These are phyloP conservation scores for Metschnikowia reukaufii DNA, from an alignment of 805 yeast species.

Conservation along the genomic window DNA sequence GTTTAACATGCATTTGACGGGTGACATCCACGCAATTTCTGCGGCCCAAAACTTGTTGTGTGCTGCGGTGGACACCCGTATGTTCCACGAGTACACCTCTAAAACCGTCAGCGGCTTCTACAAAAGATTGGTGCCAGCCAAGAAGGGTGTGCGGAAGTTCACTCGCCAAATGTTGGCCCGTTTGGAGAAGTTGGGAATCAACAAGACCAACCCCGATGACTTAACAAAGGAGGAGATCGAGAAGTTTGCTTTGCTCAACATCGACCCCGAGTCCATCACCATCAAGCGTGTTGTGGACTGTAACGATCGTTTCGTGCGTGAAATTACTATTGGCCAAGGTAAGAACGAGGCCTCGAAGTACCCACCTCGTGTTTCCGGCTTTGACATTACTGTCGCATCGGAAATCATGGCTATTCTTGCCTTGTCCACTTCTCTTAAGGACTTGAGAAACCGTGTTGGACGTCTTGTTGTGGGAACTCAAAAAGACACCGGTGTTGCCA, in stretches of 20 bases:
- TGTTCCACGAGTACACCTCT: constrained; percentile 91
- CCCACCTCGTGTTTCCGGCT: constrained; percentile 80
- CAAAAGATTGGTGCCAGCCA: constrained; percentile 81
- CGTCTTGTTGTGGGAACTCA: constrained; percentile 86
- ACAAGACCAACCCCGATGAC: constrained; percentile 74
- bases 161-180: constrained; percentile 78
- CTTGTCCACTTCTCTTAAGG: constrained; percentile 70
- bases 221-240: constrained; percentile 74
- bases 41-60: constrained; percentile 92
- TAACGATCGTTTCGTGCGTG: constrained; percentile 88
- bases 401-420: constrained; percentile 97
- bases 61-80: constrained; percentile 95
- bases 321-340: constrained; percentile 86
- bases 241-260: constrained; percentile 78
- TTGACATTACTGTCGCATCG: constrained; percentile 94
- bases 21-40: constrained; percentile 95
- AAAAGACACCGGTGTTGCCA: constrained; percentile 65
- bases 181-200: constrained; percentile 76
- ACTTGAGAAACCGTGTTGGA: constrained; percentile 86
- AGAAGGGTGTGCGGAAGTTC: constrained; percentile 76
- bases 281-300: constrained; percentile 93
- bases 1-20: constrained; percentile 95
- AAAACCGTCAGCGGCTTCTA: constrained; percentile 74
- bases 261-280: constrained; percentile 86
- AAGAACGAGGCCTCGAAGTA: constrained; percentile 82